A percentile compares a stretch with the other conserved stretches of the same genome.
These are phyloP conservation scores for Chlorophyllum brunneum DNA, from an alignment of 768 basidiomycete species.

Conservation along the genomic window DNA sequence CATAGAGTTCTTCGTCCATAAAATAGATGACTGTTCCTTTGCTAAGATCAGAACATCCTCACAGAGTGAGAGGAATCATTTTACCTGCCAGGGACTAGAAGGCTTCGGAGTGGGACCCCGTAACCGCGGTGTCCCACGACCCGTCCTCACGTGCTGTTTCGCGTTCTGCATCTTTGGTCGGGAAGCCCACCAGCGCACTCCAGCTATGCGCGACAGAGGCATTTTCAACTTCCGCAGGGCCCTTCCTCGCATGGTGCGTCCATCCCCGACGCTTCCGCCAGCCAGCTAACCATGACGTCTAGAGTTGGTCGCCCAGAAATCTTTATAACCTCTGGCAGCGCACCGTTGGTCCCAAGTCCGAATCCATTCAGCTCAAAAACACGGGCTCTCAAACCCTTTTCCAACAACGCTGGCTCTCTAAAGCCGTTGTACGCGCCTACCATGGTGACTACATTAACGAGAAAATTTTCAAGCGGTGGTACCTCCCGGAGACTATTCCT, in stretches of 20 bases:
- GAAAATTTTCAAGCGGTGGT: slow-evolving; percentile 93
- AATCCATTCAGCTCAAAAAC: slow-evolving; percentile 55
- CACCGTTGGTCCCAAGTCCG: slow-evolving; percentile 44
- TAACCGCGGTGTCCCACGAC: too few relatives aligned
- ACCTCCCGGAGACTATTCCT: slow-evolving; percentile 81
- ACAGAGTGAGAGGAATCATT: too few relatives aligned
- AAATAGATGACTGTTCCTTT: too few relatives aligned
- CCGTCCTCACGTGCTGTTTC: too few relatives aligned
- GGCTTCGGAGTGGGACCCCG: too few relatives aligned
- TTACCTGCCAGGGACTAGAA: too few relatives aligned
- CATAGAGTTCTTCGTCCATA: too few relatives aligned
- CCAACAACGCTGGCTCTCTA: slow-evolving; percentile 89
- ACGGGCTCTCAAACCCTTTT: slow-evolving; percentile 61
- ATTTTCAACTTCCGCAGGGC: slow-evolving; percentile 40
- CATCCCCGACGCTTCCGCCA: background rate
- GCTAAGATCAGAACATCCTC: too few relatives aligned
- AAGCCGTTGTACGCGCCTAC: slow-evolving; percentile 85
- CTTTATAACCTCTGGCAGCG: slow-evolving; percentile 88
- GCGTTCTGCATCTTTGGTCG: too few relatives aligned
- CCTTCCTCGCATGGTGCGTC: slow-evolving; percentile 76
- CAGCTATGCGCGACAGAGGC: slow-evolving; percentile 40
- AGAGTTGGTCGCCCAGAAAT: slow-evolving; percentile 91
- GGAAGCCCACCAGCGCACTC: too few relatives aligned
- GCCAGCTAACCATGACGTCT: slow-evolving; percentile 9
- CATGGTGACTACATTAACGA: slow-evolving; percentile 94